Evolutionary conservation across 2,329 filamentous ascomycete genomes (phyloP), one percentile per base, ranked within the genome.

Genomic region (Elsinoe batatas): DNA sequence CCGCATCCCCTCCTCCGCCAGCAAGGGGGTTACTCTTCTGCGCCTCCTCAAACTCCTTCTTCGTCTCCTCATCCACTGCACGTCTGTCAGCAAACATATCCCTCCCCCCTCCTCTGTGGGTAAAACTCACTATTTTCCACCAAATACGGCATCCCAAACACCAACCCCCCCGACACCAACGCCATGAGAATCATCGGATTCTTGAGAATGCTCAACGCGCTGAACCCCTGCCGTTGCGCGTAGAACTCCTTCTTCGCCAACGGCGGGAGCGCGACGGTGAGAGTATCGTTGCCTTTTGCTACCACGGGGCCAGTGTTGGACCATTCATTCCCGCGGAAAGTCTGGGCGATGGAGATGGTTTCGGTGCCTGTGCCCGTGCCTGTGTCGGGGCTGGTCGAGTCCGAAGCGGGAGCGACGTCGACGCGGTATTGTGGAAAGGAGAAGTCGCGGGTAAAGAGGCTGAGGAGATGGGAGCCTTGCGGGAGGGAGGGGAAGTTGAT

Each of bases 171-270:
- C 59, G 85, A 89, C 37, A 93, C 83, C 33, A 95, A 72, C 3
- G 86, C 90, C 76, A 98, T 85, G 58, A 98, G 79, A 61, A 97
- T 96, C 90, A 97, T 97, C 3, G 93, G 93, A 68, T 88, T 95
- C 76, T 93, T 93, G 64, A 96, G 76, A 56, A 96, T 83, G 57
- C 80, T 81, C 57, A 96, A 66, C n/a, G 91, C 20, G 47, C 62
- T 67, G 61, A 70, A 95, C 62, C 81, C 82, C 58, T 79, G 77
- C 65, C 90, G 78, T 68, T 88, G 82, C 64, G 87, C 75, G 63
- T 88, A 95, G 71, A 87, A 95, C 11, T 80, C 77, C 78, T 90
- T 93, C 55, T 66, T 67, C 5, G 76, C 83, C 40, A 85, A 56
- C 1, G 81, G 76, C 65, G 79, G 79, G 3, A 86, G 77, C 59